Evolutionary conservation across 2,329 filamentous ascomycete species (phyloP).

Genomic region (Cordyceps militaris): DNA sequence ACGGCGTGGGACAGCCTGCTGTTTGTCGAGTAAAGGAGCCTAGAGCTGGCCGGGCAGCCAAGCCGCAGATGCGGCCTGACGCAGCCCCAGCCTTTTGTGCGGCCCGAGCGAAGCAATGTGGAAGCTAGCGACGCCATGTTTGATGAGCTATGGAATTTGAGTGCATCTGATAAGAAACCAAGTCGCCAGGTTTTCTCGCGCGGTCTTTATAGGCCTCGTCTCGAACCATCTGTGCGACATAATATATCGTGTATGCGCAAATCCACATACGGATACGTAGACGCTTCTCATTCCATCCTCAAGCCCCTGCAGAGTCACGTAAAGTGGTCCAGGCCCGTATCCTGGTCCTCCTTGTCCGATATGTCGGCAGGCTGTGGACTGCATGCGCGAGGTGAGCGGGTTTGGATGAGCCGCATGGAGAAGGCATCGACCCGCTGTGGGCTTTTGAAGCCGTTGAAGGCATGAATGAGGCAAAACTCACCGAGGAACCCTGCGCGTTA

Average conservation of each 20-base stretch:
- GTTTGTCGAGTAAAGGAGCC: too few relatives aligned
- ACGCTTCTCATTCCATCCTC: too few relatives aligned
- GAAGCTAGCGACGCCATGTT: neutral
- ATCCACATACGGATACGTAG: too few relatives aligned
- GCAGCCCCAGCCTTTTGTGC: neutral
- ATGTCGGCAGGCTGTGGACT: neutral
- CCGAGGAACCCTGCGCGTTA: neutral
- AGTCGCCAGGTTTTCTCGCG: neutral
- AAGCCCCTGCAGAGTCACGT: too few relatives aligned
- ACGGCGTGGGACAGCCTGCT: neutral
- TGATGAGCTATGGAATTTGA: neutral
- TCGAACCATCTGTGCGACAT: neutral
- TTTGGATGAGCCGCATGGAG: neutral
- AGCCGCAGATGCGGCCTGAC: neutral
- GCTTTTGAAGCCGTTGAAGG: neutral
- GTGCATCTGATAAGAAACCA: neutral
- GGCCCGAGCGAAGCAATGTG: neutral
- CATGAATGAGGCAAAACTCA: neutral
- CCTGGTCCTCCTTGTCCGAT: too few relatives aligned
- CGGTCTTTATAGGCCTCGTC: neutral
- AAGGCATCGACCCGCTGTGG: neutral
- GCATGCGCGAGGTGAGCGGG: neutral
- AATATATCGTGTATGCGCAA: too few relatives aligned
- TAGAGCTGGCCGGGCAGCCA: neutral
- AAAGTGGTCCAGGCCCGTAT: too few relatives aligned